Base-by-base conservation (phyloP, 805 yeast species). In the Saccharomyces jurei region DNA sequence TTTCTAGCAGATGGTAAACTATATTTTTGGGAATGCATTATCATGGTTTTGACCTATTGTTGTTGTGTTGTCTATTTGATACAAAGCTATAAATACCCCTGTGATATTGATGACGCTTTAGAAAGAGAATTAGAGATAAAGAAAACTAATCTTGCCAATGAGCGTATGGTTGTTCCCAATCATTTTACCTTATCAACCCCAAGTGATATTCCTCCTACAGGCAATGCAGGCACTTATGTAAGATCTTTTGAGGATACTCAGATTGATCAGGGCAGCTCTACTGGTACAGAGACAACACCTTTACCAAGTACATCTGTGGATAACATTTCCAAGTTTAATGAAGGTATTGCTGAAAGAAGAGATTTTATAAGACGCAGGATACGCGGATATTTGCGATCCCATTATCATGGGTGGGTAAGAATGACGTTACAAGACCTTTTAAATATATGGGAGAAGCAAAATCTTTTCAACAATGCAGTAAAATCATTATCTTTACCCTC, bases 1-100 rank as follows among this genome's bases (percentile, higher is more conserved):
- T 76, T 83, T 50, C 68, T 87, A 6, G 59, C 73, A 1, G 84
- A 81, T 65, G 87, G 87, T 1, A 67, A 70, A 10, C 71, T 94
- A 25, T 74, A 75, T 46, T 63, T 79, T 13, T 63, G 74, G 67
- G 86, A 83, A 60, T 84, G 95, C 54, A 51, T 79, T 0, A 56
- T 76, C 8, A 78, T 91, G 79, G 72, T 86, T 8, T 54, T 66
- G 0, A 64, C 82, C 6, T 90, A 91, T 65, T 56, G 78, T 1
- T 55, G 65, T 0, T 91, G 89, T 63, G 88, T 88, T 2, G 54
- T 72, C 0, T 71, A 68, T 56, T 83, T 68, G 72, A 65, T 75
- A 4, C 76, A 25, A 64, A 77, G 52, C 36, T 52, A 56, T 41
- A 51, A 48, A 30, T 41, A 48, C 30, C 36, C 53, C 17, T 30